A percentile compares a stretch with the other conserved stretches of the same genome.
phyloP scores from a whole-genome alignment of 441 rosid genomes.

The Adansonia madagascariensis region DNA sequence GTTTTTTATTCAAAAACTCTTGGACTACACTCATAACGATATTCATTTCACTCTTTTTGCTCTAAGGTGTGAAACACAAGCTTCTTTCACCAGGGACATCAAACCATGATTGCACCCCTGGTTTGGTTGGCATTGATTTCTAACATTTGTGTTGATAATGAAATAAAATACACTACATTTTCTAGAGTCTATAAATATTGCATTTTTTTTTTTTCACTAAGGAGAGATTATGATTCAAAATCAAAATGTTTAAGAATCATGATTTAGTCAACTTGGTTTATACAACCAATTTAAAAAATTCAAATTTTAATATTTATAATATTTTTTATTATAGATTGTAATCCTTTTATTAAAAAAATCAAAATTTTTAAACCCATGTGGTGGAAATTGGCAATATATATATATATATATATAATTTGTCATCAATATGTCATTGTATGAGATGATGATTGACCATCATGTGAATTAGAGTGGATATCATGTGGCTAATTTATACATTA shows the following conservation, averaged over 20 bases:
- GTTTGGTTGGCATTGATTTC: constrained; percentile 32
- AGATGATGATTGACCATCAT: constrained; percentile 49
- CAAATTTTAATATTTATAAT: no score
- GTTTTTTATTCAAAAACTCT: constrained; percentile 28
- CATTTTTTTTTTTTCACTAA: constrained; percentile 4
- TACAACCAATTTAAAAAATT: no score
- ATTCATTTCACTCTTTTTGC: constrained; percentile 11
- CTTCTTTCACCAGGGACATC: constrained; percentile 43
- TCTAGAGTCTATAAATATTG: constrained; percentile 27
- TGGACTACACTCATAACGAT: constrained; percentile 42
- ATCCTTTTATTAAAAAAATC: no score
- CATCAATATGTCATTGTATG: constrained; percentile 32
- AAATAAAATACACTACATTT: constrained; percentile 18
- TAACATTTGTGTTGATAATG: constrained; percentile 31
- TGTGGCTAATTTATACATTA: constrained; percentile 28
- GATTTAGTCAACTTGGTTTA: background rate
- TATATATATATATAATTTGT: no score
- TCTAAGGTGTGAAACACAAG: constrained; percentile 59
- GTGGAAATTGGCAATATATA: no score
- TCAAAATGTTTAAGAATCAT: background rate
- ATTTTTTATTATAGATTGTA: no score
- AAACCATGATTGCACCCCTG: constrained; percentile 51
- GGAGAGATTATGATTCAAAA: constrained; percentile 33
- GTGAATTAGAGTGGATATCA: constrained; percentile 38
- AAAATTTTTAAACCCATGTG: no score